These are phyloP conservation scores for Tieghemostelium lacteum DNA, from an alignment of 78 protist species.

Conservation along the genomic window DNA sequence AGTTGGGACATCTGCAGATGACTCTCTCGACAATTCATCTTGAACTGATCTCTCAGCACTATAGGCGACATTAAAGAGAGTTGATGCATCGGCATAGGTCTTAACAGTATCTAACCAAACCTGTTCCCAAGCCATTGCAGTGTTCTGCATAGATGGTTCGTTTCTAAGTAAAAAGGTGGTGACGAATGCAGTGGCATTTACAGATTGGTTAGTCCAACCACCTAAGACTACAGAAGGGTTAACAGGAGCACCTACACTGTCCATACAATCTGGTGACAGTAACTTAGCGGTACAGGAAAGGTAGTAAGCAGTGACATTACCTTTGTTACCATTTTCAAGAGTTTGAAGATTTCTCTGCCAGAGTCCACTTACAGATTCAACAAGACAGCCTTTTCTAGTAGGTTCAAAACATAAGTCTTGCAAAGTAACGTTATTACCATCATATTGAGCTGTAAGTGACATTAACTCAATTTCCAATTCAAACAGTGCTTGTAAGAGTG, in stretches of 20 bases:
- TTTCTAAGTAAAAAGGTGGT: constrained; percentile 46
- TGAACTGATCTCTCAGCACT: constrained; percentile 63
- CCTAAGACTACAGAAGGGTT: constrained; percentile 51
- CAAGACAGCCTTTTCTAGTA: constrained; percentile 47
- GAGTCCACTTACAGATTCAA: constrained; percentile 29
- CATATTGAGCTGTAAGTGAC: neutral
- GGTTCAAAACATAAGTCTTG: constrained; percentile 51
- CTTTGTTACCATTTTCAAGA: neutral
- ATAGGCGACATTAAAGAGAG: constrained; percentile 6
- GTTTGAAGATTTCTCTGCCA: constrained; percentile 38
- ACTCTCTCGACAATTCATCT: constrained; percentile 79
- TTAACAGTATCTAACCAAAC: constrained; percentile 23
- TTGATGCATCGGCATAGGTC: neutral
- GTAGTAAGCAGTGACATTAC: neutral
- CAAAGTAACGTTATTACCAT: neutral
- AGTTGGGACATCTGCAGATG: constrained; percentile 72
- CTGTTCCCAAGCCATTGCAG: constrained; percentile 62
- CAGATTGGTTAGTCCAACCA: constrained; percentile 42
- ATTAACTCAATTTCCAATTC: constrained; percentile 10
- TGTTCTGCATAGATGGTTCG: neutral
- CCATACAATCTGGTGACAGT: constrained; percentile 32
- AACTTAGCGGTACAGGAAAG: neutral
- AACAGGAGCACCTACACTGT: constrained; percentile 55
- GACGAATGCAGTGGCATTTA: constrained; percentile 42
- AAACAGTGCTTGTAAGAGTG: neutral